Base-by-base conservation (phyloP, 768 basidiomycete species). In the Xerocomellus dryophilus region DNA sequence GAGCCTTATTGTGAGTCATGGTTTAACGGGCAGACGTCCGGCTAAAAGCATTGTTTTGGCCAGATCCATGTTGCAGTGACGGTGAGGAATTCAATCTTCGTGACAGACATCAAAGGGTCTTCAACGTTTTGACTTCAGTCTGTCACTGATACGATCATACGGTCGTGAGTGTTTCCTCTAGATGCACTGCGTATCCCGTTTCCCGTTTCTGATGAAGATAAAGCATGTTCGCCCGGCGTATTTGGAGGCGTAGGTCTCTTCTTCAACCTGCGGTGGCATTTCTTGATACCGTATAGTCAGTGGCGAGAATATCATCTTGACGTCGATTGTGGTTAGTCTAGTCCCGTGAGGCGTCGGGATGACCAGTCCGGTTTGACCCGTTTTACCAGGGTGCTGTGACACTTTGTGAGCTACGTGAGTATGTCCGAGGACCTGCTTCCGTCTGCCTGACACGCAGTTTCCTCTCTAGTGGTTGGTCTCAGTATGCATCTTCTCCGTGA, bases 51-150 rank as follows among this genome's bases (percentile, higher is more conserved):
- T 15, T 32, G 14, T 41, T 36, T 25, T n/a, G 31, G 9, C 31
- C 31, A 84, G 81, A 64, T 78, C 18, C 81, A 83, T 65, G 78
- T 83, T 12, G 70, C 75, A 0, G 70, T 78, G 10, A 85, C 82
- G 32, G 81, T 82, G 56, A 66, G 78, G 63, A 2, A 21, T 36
- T 12, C 15, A 38, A n/a, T 36, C 39, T 44, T 36, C 21, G 15
- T 34, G n/a, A n/a, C n/a, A n/a, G 23, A 14, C 47, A 8, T 41
- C 4, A 20, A 34, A 14, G 23, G 12, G 5, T 20, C 44, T 39
- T 41, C 21, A 48, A 32, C n/a, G 27, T 50, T 21, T 50, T 34
- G 56, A 27, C 14, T 46, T 3, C 25, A 84, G 82, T 74, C 77
- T 0, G 48, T 80, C 34, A 76, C 74, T 14, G 74, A 81, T 61